Base-by-base conservation (phyloP, 1,139 yeast genomes). In the Debaryomycetaceae sp. region DNA sequence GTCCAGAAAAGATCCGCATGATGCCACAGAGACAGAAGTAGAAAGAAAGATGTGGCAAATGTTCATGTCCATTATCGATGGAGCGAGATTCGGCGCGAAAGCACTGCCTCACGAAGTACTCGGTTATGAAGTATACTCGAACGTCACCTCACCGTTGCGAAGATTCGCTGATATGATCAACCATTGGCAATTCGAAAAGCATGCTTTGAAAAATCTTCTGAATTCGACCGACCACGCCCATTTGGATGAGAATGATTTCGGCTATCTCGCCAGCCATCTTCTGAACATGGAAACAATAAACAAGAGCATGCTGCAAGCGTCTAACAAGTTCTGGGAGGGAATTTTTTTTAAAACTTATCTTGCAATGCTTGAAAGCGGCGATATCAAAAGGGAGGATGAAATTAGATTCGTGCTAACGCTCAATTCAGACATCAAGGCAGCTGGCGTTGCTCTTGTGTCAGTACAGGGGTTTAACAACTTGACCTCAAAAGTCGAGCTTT, bases 91-190 rank as follows among this genome's bases (percentile, higher is more conserved):
- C 31, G 62, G 39, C 43, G 61, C 38, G 40, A 55, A 34, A 32
- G 68, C 47, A 44, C 44, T 45, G 1, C 49, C 51, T 1, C 96
- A 87, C 50, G 61, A 63, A 19, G 72, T 80, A 33, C 55, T 86
- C 27, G 95, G 93, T 2, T 54, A 79, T 8, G 49, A 54, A 0
- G 51, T 58, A 11, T 86, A 90, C 45, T 64, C 81, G 5, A 82
- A 85, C 23, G 77, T 82, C 3, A 86, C 98, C 0, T 86, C 96
- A 0, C 98, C 98, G 2, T 62, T 90, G 37, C 62, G 98, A 51
- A 60, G 98, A 39, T 80, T 72, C 41, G 77, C 78, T n/a, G 98
- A 90, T 50, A 55, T 86, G 43, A 49, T 86, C 5, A 77, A 78
- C 40, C 96, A 86, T 44, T 72, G 90, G 51, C 53, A 48, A 32